These are phyloP conservation scores for Elsinoe australis DNA, from an alignment of 2,329 filamentous ascomycete genomes.

Conservation along the genomic window DNA sequence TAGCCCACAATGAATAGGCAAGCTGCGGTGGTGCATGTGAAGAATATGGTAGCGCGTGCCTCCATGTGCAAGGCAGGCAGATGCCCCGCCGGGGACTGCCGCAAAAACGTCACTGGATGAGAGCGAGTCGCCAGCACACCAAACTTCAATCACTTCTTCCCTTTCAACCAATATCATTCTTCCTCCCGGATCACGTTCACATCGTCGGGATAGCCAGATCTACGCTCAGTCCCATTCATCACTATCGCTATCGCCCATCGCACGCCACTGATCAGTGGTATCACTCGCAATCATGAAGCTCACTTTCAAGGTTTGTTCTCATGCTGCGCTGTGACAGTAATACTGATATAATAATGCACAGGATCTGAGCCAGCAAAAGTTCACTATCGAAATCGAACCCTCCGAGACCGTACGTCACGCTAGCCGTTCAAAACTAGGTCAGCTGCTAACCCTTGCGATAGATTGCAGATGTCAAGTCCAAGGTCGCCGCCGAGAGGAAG, in stretches of 20 bases:
- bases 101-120: no score
- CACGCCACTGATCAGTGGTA: background rate
- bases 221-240: no score
- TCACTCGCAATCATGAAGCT: slow-evolving; percentile 50
- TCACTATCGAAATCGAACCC: slow-evolving; percentile 89
- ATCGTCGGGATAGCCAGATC: no score
- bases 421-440: background rate
- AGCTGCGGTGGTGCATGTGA: no score
- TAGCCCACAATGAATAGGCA: no score
- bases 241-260: background rate
- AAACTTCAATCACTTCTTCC: no score
- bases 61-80: no score
- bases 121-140: no score
- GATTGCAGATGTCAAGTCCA: slow-evolving; percentile 87
- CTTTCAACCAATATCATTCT: no score
- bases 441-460: slow-evolving; percentile 32
- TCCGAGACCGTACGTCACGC: slow-evolving; percentile 71
- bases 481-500: slow-evolving; percentile 84
- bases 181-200: no score
- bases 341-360: slow-evolving; percentile 33
- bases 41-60: no score
- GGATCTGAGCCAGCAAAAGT: slow-evolving; percentile 99
- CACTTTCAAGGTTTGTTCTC: slow-evolving; percentile 56
- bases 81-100: no score
- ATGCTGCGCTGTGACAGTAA: background rate